Percentiles rank a stretch among this genome's conserved stretches.
Evolutionary conservation across 2,329 filamentous ascomycete species (phyloP).

Genomic region (Alternaria sp.): DNA sequence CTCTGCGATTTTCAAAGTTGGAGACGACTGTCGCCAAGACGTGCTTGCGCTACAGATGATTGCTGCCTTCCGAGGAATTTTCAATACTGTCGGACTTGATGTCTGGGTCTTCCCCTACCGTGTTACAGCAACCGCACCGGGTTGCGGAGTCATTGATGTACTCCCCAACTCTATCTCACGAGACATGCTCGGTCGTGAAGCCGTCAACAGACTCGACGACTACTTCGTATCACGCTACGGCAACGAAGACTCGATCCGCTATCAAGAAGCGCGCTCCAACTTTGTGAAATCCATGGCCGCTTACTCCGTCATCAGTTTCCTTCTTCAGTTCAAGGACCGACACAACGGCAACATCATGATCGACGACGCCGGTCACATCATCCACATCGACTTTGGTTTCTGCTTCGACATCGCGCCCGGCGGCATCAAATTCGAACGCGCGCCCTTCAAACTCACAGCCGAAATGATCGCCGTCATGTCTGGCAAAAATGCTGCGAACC

Average conservation of each 20-base stretch:
- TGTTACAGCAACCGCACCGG: conserved; percentile 94
- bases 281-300: conserved; percentile 99
- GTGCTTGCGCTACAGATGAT: conserved; percentile 98
- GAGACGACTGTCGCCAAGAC: conserved; percentile 97
- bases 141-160: conserved; percentile 97
- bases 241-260: conserved; percentile 90
- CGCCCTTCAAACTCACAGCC: conserved; percentile 94
- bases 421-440: conserved; percentile 95
- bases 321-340: conserved; percentile 98
- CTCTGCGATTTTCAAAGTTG: conserved; percentile 99
- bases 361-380: conserved; percentile 93
- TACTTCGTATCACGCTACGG: conserved; percentile 98
- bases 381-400: conserved; percentile 99
- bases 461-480: conserved; percentile 99
- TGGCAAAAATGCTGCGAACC: conserved; percentile 59
- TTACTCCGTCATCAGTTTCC: conserved; percentile 94
- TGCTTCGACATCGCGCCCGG: conserved; percentile 99
- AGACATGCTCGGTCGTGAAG: conserved; percentile 97
- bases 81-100: conserved; percentile 91
- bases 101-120: conserved; percentile 97
- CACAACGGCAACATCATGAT: conserved; percentile 99
- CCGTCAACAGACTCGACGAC: conserved; percentile 96
- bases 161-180: conserved; percentile 96
- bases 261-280: conserved; percentile 93
- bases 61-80: conserved; percentile 94